Conservation (phyloP, 2,329 filamentous ascomycete genomes). For the Botrytis aclada region DNA sequence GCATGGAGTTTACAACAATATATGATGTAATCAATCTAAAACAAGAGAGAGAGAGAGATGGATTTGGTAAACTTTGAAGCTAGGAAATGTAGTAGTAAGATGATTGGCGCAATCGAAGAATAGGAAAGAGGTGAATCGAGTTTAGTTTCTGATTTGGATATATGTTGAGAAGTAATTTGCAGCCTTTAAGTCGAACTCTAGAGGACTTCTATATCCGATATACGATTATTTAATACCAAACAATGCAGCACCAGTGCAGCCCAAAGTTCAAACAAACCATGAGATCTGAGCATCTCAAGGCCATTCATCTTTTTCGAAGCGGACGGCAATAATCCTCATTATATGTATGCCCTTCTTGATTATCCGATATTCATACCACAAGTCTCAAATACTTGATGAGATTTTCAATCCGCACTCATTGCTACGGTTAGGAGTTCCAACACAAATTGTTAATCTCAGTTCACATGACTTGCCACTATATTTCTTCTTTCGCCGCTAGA, state of each 20-base stretch:
- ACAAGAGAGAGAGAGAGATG: neutral
- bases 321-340: neutral
- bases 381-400: no score
- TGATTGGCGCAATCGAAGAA: neutral
- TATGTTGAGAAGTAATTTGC: neutral
- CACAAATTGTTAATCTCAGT: neutral
- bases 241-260: no score
- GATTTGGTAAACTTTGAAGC: neutral
- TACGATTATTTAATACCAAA: neutral
- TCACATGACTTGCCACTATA: neutral
- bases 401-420: neutral
- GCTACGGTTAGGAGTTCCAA: fast-evolving
- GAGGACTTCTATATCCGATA: neutral
- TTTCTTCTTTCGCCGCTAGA: no score
- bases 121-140: neutral
- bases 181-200: fast-evolving
- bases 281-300: neutral
- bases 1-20: neutral
- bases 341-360: neutral
- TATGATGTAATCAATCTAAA: neutral
- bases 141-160: neutral
- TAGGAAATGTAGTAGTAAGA: neutral
- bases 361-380: neutral
- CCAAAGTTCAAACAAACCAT: neutral
- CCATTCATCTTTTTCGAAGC: neutral